A percentile compares a stretch with the other conserved stretches of the same genome.
Evolutionary conservation across 2,329 filamentous ascomycete genomes (phyloP).

Genomic region (Zalaria obscura): DNA sequence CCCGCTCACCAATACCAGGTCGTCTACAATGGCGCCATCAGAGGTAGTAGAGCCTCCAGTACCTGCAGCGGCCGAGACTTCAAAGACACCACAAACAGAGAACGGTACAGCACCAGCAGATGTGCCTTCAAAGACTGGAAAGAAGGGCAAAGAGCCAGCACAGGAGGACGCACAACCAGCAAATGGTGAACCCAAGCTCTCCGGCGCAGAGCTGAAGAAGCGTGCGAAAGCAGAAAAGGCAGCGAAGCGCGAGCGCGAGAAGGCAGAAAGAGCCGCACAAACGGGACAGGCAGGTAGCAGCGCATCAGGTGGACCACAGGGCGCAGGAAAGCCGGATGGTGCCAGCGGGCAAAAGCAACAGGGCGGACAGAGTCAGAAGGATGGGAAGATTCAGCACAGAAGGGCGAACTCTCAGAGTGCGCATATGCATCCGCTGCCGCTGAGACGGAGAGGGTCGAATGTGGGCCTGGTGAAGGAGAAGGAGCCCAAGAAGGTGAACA

Average conservation of each 20-base stretch:
- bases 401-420: neutral
- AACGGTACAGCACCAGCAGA: neutral
- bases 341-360: neutral
- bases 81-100: neutral
- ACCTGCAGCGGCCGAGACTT: neutral
- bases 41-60: neutral
- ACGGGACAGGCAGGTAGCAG: slow-evolving; percentile 24
- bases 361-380: neutral
- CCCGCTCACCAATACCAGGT: neutral
- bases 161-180: slow-evolving; percentile 2
- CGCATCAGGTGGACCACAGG: slow-evolving; percentile 42
- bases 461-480: slow-evolving; percentile 15
- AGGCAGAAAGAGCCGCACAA: slow-evolving; percentile 12
- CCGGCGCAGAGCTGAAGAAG: slow-evolving; percentile 73
- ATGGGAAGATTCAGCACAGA: neutral
- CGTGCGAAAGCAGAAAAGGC: slow-evolving; percentile 84
- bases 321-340: slow-evolving; percentile 39
- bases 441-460: neutral
- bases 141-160: neutral
- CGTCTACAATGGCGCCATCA: neutral
- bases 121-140: neutral
- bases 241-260: slow-evolving; percentile 51
- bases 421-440: neutral
- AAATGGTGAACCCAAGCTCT: slow-evolving; percentile 38
- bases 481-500: slow-evolving; percentile 40